Evolutionary conservation across 495 filamentous ascomycete genomes (phyloP), one percentile per base, ranked within the genome.

Genomic region (Penicillium taxi): DNA sequence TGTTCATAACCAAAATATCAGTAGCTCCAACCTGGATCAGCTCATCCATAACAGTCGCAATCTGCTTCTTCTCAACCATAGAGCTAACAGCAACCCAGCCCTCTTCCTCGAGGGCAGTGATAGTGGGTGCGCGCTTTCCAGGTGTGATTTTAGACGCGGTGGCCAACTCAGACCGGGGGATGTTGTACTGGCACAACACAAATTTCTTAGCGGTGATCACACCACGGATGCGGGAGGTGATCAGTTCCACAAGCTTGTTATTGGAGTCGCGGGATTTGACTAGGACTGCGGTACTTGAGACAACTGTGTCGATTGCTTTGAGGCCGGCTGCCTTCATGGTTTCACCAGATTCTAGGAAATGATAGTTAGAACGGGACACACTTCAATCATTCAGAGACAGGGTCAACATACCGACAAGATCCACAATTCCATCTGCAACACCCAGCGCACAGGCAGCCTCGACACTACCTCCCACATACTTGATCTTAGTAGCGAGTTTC

Each of bases 321-420:
- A 98, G 72, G n/a, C 93, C 93, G 22, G 90, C 90, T 2, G 88
- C 91, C 52, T 82, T 86, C 91, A 98, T 98, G 8, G 91, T 98
- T 55, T 96, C 89, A 32, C 91, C 91, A 24, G 91, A 98, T 75
- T 98, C 91, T 95, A 20, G 0, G 9, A n/a, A 17, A 9, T 16
- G 41, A 4, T 11, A 6, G 6, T 24, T 6, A 24, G 22, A 24
- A 24, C 6, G 6, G 11, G 22, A 11, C 11, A 24, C n/a, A n/a
- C n/a, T n/a, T n/a, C n/a, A n/a, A n/a, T n/a, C n/a, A n/a, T 6
- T 20, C 4, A 21, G 7, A 12, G 9, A 9, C 12, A 26, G 22
- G 15, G 42, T 17, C 14, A 19, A 53, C 50, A 21, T 35, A 95
- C 90, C 90, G 55, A 98, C 91, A 41, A 98, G 75, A 67, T 98